A percentile compares a stretch with the other conserved stretches of the same genome.
phyloP scores from a whole-genome alignment of 1,139 yeast species.

The Scheffersomyces parashehatae region DNA sequence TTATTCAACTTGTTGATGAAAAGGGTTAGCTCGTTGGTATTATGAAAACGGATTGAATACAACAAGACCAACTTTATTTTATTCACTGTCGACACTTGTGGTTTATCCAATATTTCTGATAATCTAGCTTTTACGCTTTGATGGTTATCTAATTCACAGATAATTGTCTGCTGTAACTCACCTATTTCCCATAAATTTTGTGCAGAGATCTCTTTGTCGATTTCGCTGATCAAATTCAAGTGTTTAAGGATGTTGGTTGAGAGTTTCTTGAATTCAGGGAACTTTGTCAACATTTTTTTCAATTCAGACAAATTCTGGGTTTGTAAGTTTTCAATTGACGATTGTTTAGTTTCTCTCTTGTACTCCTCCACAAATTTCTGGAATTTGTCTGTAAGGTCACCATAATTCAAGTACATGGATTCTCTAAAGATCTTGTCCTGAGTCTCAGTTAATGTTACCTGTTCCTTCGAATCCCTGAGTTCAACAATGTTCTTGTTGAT shows the following conservation, averaged over 20 bases:
- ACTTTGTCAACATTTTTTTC: constrained; percentile 85
- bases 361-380: constrained; percentile 83
- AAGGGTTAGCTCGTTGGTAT: constrained; percentile 22
- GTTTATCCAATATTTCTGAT: constrained; percentile 27
- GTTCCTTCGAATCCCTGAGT: constrained; percentile 54
- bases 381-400: constrained; percentile 88
- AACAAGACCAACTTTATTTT: constrained; percentile 60
- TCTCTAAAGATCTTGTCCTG: constrained; percentile 78
- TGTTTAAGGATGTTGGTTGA: constrained; percentile 93
- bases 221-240: constrained; percentile 83
- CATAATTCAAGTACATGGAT: constrained; percentile 86
- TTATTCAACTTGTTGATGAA: constrained; percentile 32
- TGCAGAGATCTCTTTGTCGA: constrained; percentile 65
- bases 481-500: constrained; percentile 80
- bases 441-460: constrained; percentile 52
- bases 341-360: constrained; percentile 74
- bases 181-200: constrained; percentile 79
- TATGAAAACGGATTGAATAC: constrained; percentile 65
- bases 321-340: constrained; percentile 56
- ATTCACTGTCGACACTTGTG: constrained; percentile 25
- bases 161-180: constrained; percentile 84
- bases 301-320: constrained; percentile 80
- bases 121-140: constrained; percentile 27
- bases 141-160: constrained; percentile 55
- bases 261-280: constrained; percentile 87